Evolutionary conservation across 108 stramenopile species (phyloP), one percentile per base, ranked within the genome.

Genomic region (Seminavis robusta): DNA sequence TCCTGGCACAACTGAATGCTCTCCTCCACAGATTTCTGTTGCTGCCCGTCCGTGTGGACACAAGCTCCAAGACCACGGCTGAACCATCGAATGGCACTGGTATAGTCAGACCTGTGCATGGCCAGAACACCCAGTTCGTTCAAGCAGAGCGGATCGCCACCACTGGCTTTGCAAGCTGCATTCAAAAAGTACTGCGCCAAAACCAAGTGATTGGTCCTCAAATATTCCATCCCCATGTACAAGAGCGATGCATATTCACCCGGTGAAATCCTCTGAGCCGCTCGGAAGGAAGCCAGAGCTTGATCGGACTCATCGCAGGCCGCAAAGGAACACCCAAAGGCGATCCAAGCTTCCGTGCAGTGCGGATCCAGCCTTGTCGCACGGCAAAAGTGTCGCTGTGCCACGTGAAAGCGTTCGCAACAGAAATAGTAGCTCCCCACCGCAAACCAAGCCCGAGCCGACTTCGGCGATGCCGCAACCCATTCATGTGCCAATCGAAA

Each of bases 171-270:
- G 23, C 67, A 63, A 0, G 96, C 93, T 17, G 73, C 73, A 25
- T 61, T 53, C n/a, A 96, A 57, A 64, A 95, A 95, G 56, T 95
- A 87, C 17, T 84, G 71, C 15, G 97, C 96, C 43, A 98, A 70
- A 39, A 76, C 77, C 43, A 92, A 59, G 71, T 96, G 93, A 78
- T 96, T 97, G 23, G 97, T 97, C n/a, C 97, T 68, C 15, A 96
- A 43, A 56, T 97, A 97, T 61, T 98, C 97, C 91, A 96, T 98
- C 13, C 94, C 95, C 77, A 96, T 94, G 74, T 92, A 97, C 34
- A 97, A 62, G 13, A 95, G 52, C 13, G 93, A 83, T 1, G 84
- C 56, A 56, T 94, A 85, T 45, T 83, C 76, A 13, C 93, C 94
- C 10, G 90, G 81, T 41, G 76, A 69, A 25, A 96, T 65, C n/a